Evolutionary conservation across 805 yeast genomes (phyloP).

Genomic region (Lipomyces spencermartinsiae): DNA sequence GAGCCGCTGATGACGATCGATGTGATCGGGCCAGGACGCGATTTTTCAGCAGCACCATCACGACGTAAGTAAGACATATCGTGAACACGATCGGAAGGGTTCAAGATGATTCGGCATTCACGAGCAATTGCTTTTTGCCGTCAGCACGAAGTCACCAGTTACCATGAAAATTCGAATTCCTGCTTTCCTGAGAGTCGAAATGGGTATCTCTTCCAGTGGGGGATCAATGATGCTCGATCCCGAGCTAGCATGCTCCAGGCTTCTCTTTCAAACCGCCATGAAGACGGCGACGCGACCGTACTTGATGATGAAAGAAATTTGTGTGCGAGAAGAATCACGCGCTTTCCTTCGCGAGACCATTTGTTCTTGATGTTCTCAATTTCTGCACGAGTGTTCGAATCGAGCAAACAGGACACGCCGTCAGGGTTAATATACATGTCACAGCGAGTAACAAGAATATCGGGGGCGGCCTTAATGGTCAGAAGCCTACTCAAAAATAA

Average conservation of each 20-base stretch:
- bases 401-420: conserved; percentile 47
- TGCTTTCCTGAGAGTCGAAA: conserved; percentile 77
- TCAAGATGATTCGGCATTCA: conserved; percentile 61
- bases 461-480: conserved; percentile 62
- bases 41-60: background rate
- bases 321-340: conserved; percentile 12
- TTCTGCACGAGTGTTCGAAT: conserved; percentile 37
- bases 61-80: background rate
- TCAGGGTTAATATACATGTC: conserved; percentile 43
- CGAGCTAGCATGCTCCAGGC: conserved; percentile 8
- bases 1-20: conserved; percentile 26
- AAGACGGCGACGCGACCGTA: background rate
- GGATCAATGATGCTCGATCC: conserved; percentile 86
- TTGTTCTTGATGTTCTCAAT: conserved; percentile 48
- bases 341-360: conserved; percentile 50
- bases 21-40: background rate
- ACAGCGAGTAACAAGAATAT: conserved; percentile 53
- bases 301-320: background rate
- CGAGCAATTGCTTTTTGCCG: conserved; percentile 70
- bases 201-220: conserved; percentile 84
- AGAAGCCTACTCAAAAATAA: conserved; percentile 28
- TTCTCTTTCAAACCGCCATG: conserved; percentile 4
- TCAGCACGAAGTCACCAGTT: conserved; percentile 69
- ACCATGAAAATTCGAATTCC: conserved; percentile 95
- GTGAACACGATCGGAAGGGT: conserved; percentile 24